Evolutionary conservation across 2,329 filamentous ascomycete genomes (phyloP).

Genomic region (Phaeosphaeria sp.): DNA sequence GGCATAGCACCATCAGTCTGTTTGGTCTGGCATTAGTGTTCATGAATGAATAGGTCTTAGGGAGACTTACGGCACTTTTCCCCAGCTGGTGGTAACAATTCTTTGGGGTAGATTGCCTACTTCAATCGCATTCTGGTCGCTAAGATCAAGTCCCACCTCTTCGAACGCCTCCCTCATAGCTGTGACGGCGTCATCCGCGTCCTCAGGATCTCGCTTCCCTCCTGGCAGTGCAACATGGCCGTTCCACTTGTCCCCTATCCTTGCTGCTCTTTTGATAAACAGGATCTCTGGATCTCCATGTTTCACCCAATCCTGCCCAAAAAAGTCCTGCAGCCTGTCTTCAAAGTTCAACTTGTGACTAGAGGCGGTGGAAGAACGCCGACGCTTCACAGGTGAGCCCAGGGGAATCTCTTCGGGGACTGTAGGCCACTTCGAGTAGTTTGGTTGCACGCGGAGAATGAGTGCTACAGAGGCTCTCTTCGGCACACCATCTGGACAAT

Average conservation of each 20-base stretch:
- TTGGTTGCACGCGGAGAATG: conserved; percentile 68
- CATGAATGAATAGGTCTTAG: too few relatives aligned
- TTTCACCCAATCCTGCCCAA: conserved; percentile 69
- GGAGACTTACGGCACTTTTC: conserved; percentile 64
- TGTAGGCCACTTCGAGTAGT: conserved; percentile 61
- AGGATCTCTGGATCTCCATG: conserved; percentile 72
- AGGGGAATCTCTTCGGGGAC: conserved; percentile 24
- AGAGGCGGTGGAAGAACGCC: conserved; percentile 36
- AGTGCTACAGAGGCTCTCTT: conserved; percentile 72
- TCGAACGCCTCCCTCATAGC: conserved; percentile 70
- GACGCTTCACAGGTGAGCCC: conserved; percentile 23
- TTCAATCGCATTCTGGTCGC: conserved; percentile 52
- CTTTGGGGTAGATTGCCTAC: conserved; percentile 71
- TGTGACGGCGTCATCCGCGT: conserved; percentile 67
- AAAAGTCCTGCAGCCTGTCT: conserved; percentile 63
- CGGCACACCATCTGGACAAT: conserved; percentile 57
- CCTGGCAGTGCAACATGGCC: conserved; percentile 73
- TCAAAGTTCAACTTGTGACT: conserved; percentile 40
- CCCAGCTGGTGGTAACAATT: conserved; percentile 71
- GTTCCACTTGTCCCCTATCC: conserved; percentile 72
- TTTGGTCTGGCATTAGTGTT: conserved; percentile 4
- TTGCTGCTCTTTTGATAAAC: conserved; percentile 73
- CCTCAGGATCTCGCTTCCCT: conserved; percentile 70
- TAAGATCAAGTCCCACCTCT: conserved; percentile 70
- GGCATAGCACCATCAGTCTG: conserved; percentile 73